phyloP scores from a whole-genome alignment of 768 basidiomycete species.

The Lactifluus piperatus region DNA sequence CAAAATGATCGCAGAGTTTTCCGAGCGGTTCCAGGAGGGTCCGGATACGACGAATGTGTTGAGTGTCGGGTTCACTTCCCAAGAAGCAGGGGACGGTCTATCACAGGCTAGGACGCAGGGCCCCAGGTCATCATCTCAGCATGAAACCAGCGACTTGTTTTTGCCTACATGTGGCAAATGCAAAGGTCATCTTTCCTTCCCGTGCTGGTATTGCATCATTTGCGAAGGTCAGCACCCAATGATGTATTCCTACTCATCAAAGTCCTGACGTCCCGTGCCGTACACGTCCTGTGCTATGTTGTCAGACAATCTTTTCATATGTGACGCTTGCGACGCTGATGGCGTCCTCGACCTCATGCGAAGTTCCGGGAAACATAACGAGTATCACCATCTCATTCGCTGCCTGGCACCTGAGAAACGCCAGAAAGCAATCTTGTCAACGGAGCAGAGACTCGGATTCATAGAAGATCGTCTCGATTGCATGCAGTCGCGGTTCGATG shows the following conservation, averaged over 20 bases:
- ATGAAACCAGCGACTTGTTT: constrained; percentile 18
- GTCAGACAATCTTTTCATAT: background rate
- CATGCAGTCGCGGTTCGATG: background rate
- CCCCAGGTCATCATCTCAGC: background rate
- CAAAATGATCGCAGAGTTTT: background rate
- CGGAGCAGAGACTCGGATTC: background rate
- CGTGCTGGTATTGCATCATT: background rate
- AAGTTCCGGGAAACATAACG: constrained; percentile 3
- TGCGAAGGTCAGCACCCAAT: no score
- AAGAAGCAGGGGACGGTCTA: background rate
- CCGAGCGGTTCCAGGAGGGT: background rate
- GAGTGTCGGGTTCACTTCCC: background rate
- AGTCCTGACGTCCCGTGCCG: no score
- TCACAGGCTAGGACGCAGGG: background rate
- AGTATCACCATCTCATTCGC: constrained; percentile 12
- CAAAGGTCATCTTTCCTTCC: constrained; percentile 14
- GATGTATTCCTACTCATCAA: no score
- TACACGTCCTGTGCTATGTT: no score
- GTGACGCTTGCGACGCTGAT: constrained; percentile 16
- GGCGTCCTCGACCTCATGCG: constrained; percentile 2
- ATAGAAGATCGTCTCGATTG: background rate
- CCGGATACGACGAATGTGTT: no score
- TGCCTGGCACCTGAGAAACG: background rate
- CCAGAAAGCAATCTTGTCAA: background rate
- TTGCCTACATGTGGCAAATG: constrained; percentile 22